Percentiles rank a stretch among this genome's conserved stretches.
Conservation (phyloP, 371 early-diverging fungal species). For the Phascolomyces articulosus region DNA sequence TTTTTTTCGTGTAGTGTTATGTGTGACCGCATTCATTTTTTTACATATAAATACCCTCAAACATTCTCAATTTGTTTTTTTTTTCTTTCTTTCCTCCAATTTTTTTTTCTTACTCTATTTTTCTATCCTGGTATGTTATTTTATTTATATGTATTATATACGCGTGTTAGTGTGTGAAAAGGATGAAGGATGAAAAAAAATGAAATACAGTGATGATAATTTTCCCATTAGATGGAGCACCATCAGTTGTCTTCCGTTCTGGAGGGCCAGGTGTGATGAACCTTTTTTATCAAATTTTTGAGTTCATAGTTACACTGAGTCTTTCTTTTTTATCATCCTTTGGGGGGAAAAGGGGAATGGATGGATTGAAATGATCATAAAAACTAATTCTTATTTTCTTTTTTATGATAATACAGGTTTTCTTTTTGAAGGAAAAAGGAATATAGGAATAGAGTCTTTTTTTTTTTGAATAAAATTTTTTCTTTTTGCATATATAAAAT, state of each 20-base stretch:
- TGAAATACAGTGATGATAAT: neutral
- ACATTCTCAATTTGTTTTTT: neutral
- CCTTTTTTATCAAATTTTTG: neutral
- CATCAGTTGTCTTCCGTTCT: conserved; percentile 6
- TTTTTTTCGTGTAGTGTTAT: neutral
- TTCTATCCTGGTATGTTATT: neutral
- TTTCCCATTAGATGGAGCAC: neutral
- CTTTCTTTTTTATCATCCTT: neutral
- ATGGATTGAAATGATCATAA: too few species aligned
- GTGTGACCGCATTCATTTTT: neutral
- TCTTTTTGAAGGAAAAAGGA: too few species aligned
- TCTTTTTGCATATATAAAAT: too few species aligned
- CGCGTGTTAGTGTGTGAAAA: too few species aligned
- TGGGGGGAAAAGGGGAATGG: neutral
- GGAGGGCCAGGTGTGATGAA: conserved; percentile 1
- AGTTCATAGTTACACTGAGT: conserved; percentile 9
- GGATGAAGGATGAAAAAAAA: neutral
- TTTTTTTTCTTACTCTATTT: neutral
- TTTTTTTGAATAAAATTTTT: too few species aligned
- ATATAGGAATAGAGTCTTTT: too few species aligned
- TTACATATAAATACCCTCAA: neutral
- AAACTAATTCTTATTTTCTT: too few species aligned
- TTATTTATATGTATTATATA: neutral
- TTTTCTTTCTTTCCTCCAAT: neutral
- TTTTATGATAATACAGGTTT: too few species aligned